These are phyloP conservation scores for Pichia rugopelliculosa DNA, from an alignment of 805 yeast species.

Conservation along the genomic window DNA sequence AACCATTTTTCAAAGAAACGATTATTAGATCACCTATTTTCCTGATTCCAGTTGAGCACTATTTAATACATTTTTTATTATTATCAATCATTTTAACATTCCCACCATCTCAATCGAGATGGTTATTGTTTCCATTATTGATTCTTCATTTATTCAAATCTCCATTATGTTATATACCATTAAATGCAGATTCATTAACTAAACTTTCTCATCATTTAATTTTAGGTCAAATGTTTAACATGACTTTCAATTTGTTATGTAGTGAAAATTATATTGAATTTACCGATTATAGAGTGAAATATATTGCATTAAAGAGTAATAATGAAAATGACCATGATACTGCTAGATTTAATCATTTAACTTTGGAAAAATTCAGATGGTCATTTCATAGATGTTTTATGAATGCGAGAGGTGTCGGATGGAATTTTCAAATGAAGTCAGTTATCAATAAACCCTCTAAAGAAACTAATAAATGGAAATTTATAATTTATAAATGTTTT, in stretches of 20 bases:
- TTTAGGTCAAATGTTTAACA: background rate
- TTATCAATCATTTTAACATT: background rate
- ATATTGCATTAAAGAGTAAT: background rate
- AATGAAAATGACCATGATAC: background rate
- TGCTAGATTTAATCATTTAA: slow-evolving; percentile 1
- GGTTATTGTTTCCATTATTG: background rate
- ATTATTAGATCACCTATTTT: background rate
- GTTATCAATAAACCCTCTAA: background rate
- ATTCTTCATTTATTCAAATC: slow-evolving; percentile 5
- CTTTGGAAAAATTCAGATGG: slow-evolving; percentile 8
- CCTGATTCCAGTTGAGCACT: slow-evolving; percentile 1
- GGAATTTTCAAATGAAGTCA: slow-evolving; percentile 10
- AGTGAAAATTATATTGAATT: slow-evolving; percentile 1
- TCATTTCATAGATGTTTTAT: slow-evolving; percentile 6
- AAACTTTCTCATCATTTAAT: background rate
- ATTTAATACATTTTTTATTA: background rate
- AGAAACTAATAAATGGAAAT: slow-evolving; percentile 4
- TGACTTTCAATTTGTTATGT: slow-evolving; percentile 3
- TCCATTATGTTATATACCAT: background rate
- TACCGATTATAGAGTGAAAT: slow-evolving; percentile 6
- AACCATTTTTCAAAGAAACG: background rate
- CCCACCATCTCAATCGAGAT: background rate
- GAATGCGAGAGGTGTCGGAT: slow-evolving; percentile 11
- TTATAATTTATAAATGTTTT: slow-evolving; percentile 7
- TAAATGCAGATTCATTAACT: background rate